Percentiles rank a stretch among this genome's conserved stretches.
Conservation (phyloP, 148 eudicot species). For the Persicaria maculosa region DNA sequence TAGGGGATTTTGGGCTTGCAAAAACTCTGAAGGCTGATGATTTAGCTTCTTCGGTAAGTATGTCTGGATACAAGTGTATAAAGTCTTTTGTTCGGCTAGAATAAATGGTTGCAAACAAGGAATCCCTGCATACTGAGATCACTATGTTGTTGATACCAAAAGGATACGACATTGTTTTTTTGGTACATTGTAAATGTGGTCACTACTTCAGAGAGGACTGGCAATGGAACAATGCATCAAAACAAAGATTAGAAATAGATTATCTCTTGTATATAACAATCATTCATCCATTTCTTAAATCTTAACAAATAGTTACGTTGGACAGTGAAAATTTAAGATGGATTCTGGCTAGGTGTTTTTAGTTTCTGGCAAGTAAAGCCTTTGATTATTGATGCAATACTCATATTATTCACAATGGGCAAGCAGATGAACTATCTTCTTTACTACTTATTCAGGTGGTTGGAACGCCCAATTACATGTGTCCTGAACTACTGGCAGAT, state of each 20-base stretch:
- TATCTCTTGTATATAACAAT: neutral
- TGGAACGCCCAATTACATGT: conserved; percentile 99
- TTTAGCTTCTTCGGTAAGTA: conserved; percentile 91
- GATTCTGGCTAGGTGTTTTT: neutral
- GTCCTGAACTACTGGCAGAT: conserved; percentile 97
- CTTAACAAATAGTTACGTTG: neutral
- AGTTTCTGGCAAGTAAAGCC: neutral
- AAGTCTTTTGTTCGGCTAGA: neutral
- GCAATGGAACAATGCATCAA: neutral
- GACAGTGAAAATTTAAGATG: neutral
- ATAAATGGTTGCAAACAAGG: neutral
- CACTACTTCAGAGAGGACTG: neutral
- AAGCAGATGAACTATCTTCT: neutral
- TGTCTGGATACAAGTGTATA: neutral
- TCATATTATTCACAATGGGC: neutral
- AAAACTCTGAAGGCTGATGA: conserved; percentile 96
- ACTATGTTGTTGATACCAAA: neutral
- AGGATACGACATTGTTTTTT: neutral
- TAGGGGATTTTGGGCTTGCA: conserved; percentile 99
- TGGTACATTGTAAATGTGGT: neutral
- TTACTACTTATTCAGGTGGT: conserved; percentile 50
- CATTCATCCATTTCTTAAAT: neutral
- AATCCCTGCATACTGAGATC: neutral
- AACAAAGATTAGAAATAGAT: neutral
- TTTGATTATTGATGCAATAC: neutral